phyloP scores from a whole-genome alignment of 148 eudicot species.

The Rhododendron henanense region DNA sequence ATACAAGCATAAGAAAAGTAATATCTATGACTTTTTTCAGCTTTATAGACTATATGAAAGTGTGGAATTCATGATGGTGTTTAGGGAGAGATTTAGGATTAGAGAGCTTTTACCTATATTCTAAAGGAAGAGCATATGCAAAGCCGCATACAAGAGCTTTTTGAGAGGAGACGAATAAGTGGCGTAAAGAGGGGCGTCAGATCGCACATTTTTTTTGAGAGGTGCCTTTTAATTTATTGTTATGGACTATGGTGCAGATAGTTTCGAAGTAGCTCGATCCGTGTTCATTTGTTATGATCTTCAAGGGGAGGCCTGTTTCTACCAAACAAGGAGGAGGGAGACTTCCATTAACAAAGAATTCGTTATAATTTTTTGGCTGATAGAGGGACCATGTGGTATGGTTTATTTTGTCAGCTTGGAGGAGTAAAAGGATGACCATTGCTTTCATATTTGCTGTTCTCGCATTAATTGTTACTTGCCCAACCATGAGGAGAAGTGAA shows the following conservation, averaged over 20 bases:
- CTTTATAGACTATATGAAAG: neutral
- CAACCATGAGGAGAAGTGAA: neutral
- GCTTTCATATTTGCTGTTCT: neutral
- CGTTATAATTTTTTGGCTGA: neutral
- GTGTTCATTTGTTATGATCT: neutral
- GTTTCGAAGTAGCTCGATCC: neutral
- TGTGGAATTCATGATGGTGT: neutral
- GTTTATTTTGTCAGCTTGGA: neutral
- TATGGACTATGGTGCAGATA: neutral
- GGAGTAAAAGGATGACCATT: neutral
- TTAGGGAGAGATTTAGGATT: neutral
- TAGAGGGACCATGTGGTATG: neutral
- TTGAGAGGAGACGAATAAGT: neutral
- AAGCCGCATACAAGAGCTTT: neutral
- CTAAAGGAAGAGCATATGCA: neutral
- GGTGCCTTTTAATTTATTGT: neutral
- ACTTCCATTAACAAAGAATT: neutral
- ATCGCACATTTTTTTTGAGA: neutral
- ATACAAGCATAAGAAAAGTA: neutral
- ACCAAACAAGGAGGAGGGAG: neutral
- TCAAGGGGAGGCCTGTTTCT: neutral
- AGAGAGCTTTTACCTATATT: neutral
- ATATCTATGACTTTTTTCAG: neutral
- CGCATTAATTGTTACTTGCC: neutral
- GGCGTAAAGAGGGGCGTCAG: neutral